Evolutionary conservation across 495 filamentous ascomycete genomes (phyloP), one percentile per base, ranked within the genome.

Genomic region (Annulohypoxylon nitens): DNA sequence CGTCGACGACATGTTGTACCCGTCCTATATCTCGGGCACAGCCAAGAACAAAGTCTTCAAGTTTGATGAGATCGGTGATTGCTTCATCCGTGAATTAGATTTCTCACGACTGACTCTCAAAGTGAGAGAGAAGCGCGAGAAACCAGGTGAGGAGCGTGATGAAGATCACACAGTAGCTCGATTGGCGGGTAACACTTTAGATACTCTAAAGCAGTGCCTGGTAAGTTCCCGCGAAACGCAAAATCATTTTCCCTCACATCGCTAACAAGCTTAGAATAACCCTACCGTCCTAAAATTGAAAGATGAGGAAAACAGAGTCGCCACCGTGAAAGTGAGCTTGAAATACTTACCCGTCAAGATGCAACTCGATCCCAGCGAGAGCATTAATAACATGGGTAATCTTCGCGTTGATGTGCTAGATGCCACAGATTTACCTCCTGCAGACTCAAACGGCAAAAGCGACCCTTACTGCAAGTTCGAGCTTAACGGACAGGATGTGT

Each of bases 371-470:
- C 93, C 95, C 2, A 92, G 87, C 73, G 96, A 99, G 82, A 97
- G 93, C 79, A 97, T 98, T 85, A 98, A 97, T 87, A 99, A 99
- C 82, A 95, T 96, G 90, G 96, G 96, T 63, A 93, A 88, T 59
- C 88, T 99, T 34, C 91, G 93, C 9, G 92, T 98, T 53, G 93
- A 98, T 70, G 85, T 98, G n/a, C 82, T 97, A 55, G 93, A 97
- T 78, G 96, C 92, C 20, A 86, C 89, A 26, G 90, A 98, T 70
- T 89, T 99, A 20, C 96, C 96, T 8, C 88, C 95, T 10, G 94
- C 93, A 54, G 96, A 99, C 77, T 91, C 95, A 33, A 99, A 98
- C 78, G 96, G 96, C 45, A 97, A 90, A 86, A 97, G 93, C 76
- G 96, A 99, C 75, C 96, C 96, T 3, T 99, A 93, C 84, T 97